These are phyloP conservation scores for Phoenix dactylifera DNA, from an alignment of 176 grass and related monocot genomes.

Conservation along the genomic window DNA sequence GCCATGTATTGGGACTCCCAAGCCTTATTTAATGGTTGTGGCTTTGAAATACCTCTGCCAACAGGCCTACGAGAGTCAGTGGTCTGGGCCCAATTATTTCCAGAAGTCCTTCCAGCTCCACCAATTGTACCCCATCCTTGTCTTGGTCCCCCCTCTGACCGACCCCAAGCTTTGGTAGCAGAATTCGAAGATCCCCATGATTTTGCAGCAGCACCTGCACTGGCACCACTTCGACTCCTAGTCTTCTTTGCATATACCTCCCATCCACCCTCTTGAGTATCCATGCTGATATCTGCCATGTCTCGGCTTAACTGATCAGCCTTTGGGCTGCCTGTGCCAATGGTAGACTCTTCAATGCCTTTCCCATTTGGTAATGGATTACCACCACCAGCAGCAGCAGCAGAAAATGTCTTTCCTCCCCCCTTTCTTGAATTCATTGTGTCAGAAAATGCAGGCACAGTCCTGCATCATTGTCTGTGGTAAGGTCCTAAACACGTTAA, in stretches of 20 bases:
- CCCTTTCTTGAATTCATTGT: constrained; percentile 18
- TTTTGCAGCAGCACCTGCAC: constrained; percentile 9
- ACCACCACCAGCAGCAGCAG: background rate
- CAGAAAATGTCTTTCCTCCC: constrained; percentile 1
- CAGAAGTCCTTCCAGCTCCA: constrained; percentile 25
- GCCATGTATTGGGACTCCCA: constrained; percentile 29
- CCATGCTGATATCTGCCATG: constrained; percentile 21
- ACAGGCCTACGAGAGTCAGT: constrained; percentile 30
- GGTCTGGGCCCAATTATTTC: constrained; percentile 22
- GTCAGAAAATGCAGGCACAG: constrained; percentile 7
- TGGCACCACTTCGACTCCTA: constrained; percentile 35
- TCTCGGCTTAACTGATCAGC: constrained; percentile 7
- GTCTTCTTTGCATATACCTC: constrained; percentile 48
- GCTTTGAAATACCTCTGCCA: constrained; percentile 33
- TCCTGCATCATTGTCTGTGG: constrained; percentile 13
- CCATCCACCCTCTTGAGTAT: constrained; percentile 42
- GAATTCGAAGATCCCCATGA: constrained; percentile 23
- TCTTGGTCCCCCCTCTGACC: constrained; percentile 17
- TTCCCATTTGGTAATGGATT: constrained; percentile 19
- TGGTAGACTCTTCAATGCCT: background rate
- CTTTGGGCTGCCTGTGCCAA: constrained; percentile 13
- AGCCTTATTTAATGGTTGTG: constrained; percentile 20
- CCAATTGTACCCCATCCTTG: constrained; percentile 33
- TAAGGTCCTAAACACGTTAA: background rate
- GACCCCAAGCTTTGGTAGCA: constrained; percentile 14